These are phyloP conservation scores for Hortiboletus campestris DNA, from an alignment of 768 basidiomycete genomes.

Conservation along the genomic window DNA sequence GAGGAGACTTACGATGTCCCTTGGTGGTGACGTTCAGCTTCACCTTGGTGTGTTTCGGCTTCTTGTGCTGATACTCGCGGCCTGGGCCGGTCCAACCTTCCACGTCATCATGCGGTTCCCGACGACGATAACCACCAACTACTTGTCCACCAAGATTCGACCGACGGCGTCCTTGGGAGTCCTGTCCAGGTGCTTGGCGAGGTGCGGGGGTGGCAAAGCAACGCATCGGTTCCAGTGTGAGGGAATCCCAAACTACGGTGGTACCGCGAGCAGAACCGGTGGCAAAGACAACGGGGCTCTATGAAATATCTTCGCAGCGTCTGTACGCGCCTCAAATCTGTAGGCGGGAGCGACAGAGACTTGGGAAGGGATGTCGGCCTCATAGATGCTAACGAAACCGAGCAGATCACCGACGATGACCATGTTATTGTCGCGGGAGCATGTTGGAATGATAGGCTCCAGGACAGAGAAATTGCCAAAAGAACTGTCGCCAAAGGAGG, in stretches of 20 bases:
- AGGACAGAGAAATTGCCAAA: slow-evolving; percentile 52
- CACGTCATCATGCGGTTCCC: slow-evolving; percentile 66
- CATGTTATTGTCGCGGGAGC: slow-evolving; percentile 44
- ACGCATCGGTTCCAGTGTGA: slow-evolving; percentile 58
- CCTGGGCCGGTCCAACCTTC: slow-evolving; percentile 52
- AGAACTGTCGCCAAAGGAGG: slow-evolving; percentile 50
- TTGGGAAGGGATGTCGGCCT: slow-evolving; percentile 37
- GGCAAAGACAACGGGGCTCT: slow-evolving; percentile 57
- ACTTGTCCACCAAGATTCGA: slow-evolving; percentile 55
- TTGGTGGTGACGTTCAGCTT: slow-evolving; percentile 37
- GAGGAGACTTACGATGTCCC: slow-evolving; percentile 42
- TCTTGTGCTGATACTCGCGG: slow-evolving; percentile 31
- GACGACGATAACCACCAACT: slow-evolving; percentile 55
- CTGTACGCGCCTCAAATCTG: slow-evolving; percentile 62
- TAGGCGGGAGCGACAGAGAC: slow-evolving; percentile 34
- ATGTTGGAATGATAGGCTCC: slow-evolving; percentile 43
- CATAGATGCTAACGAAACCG: slow-evolving; percentile 63
- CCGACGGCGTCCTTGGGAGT: slow-evolving; percentile 46
- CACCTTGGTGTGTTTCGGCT: slow-evolving; percentile 28
- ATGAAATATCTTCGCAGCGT: slow-evolving; percentile 63
- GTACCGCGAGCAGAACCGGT: slow-evolving; percentile 65
- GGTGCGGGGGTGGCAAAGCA: slow-evolving; percentile 50
- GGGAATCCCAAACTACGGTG: slow-evolving; percentile 60
- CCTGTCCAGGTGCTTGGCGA: slow-evolving; percentile 32
- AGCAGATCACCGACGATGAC: slow-evolving; percentile 63